Conservation (phyloP, 192 early-diverging fungal species). For the Podila verticillata region DNA sequence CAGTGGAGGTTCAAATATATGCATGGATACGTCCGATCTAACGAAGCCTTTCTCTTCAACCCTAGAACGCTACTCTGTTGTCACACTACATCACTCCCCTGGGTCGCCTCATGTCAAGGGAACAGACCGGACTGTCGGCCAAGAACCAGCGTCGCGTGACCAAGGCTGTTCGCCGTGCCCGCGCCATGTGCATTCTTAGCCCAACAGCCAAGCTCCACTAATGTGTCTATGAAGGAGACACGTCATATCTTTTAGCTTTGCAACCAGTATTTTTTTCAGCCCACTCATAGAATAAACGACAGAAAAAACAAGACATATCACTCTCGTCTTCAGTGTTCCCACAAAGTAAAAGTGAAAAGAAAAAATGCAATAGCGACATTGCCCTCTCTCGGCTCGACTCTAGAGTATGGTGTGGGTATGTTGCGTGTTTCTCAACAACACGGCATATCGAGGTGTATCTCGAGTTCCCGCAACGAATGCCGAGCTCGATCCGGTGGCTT, state of each 20-base stretch:
- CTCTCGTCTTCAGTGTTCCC: no score
- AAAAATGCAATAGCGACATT: no score
- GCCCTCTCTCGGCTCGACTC: no score
- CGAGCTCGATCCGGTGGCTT: no score
- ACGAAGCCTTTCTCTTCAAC: background rate
- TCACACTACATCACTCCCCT: conserved; percentile 68
- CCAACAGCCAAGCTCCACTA: conserved; percentile 36
- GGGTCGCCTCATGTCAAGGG: conserved; percentile 68
- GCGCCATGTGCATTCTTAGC: conserved; percentile 56
- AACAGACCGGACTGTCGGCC: conserved; percentile 66
- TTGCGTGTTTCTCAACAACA: no score
- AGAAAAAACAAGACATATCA: no score
- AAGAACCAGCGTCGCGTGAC: conserved; percentile 69
- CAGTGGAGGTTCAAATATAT: background rate
- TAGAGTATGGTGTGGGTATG: no score
- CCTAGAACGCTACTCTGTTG: conserved; percentile 60
- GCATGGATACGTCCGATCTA: background rate
- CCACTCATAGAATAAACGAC: no score
- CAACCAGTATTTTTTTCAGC: no score
- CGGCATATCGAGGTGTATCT: no score
- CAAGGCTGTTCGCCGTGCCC: conserved; percentile 69
- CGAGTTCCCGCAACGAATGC: no score
- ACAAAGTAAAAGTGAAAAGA: no score
- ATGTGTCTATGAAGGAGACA: background rate
- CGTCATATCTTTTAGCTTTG: background rate